Base-by-base conservation (phyloP, 2,329 filamentous ascomycete genomes). In the Pseudogymnoascus sp. region DNA sequence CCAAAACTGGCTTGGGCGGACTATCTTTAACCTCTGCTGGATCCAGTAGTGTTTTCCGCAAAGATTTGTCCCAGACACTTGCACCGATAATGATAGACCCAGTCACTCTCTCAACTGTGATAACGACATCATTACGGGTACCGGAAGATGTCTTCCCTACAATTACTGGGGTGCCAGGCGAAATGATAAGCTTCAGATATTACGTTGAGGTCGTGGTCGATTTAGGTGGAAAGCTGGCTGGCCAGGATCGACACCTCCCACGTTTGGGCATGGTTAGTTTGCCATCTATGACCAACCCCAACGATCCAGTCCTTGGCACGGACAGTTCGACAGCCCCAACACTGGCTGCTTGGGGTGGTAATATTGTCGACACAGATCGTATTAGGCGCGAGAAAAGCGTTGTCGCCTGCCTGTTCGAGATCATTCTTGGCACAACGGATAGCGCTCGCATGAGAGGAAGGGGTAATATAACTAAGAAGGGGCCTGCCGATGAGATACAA, bases 111-210 rank as follows among this genome's bases (percentile, higher is more conserved):
- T 88, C 86, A 18, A 86, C 92, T 1, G 88, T 88, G 53, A 85
- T 97, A 44, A 94, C 88, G 14, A 89, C 92, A 3, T 89, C 89
- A 2, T 85, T 99, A 14, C 86, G 91, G 68, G 84, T 97, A 2
- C 94, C 94, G 0, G 91, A 96, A 66, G 91, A 96, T 70, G 86
- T 87, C 0, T 97, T 97, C 69, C 93, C 94, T 0, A 96, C 92
- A 1, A 97, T 97, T 66, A 86, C 86, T 28, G 88, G 87, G 62
- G 91, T 97, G 0, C 94, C 94, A 0, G 92, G 93, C 3, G 88
- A 90, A 35, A 94, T 97, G 87, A 94, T 99, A 67, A 92, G 88
- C 69, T 97, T 99, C 78, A 91, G 88, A 68, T 97, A 99, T 72
- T 90, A 92, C 68, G 83, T 97, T 18, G 94, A 99, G 74, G 90